phyloP scores from a whole-genome alignment of 2,329 filamentous ascomycete species.

The Aspergillus aculeatinus region DNA sequence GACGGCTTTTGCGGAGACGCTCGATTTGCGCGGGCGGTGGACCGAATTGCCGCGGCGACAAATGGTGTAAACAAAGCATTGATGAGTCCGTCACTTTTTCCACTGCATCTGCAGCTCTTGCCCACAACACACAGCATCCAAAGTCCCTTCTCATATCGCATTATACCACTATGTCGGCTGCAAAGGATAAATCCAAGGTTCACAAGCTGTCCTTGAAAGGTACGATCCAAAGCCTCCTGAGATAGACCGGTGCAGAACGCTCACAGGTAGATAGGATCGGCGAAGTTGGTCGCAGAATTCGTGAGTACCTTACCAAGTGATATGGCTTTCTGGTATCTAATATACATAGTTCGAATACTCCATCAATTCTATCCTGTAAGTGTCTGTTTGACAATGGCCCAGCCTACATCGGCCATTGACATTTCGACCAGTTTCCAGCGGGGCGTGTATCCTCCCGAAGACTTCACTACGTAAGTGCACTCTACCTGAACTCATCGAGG shows the following conservation, averaged over 20 bases:
- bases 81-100: slow-evolving; percentile 6
- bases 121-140: neutral
- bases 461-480: slow-evolving; percentile 77
- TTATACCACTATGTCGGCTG: slow-evolving; percentile 41
- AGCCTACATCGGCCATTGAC: slow-evolving; percentile 10
- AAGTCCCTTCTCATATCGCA: neutral
- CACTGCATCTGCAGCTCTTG: slow-evolving; percentile 4
- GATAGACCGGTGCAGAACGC: slow-evolving; percentile 15
- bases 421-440: slow-evolving; percentile 69
- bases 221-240: slow-evolving; percentile 16
- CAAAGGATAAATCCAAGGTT: slow-evolving; percentile 75
- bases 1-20: slow-evolving; percentile 35
- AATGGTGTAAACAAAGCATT: slow-evolving; percentile 28
- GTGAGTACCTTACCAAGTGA: slow-evolving; percentile 53
- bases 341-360: slow-evolving; percentile 80
- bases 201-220: slow-evolving; percentile 77
- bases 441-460: slow-evolving; percentile 83
- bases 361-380: slow-evolving; percentile 91
- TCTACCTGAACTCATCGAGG: neutral
- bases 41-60: slow-evolving; percentile 38
- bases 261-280: slow-evolving; percentile 55
- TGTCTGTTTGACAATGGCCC: neutral
- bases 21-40: slow-evolving; percentile 26
- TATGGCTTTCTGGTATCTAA: slow-evolving; percentile 10
- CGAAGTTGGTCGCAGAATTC: slow-evolving; percentile 92